phyloP scores from a whole-genome alignment of 163 green algal species.

The Chlamydomonas reinhardtii region DNA sequence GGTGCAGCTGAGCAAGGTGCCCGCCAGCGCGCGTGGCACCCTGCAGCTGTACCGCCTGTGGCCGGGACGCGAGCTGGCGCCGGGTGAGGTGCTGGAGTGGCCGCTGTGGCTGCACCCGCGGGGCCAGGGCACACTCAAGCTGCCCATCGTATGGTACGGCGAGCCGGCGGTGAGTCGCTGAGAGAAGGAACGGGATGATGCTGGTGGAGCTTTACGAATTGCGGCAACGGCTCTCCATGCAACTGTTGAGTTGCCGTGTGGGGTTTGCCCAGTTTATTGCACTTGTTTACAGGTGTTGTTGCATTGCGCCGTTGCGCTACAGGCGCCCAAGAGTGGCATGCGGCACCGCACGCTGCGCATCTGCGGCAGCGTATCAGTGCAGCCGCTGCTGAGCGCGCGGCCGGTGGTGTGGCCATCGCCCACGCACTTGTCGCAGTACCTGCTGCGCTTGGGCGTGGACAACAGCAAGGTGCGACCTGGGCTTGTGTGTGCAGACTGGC shows the following conservation, averaged over 20 bases:
- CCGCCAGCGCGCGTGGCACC: background rate
- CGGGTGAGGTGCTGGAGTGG: conserved; percentile 61
- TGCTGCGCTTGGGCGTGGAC: conserved; percentile 57
- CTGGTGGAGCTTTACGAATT: too few relatives aligned
- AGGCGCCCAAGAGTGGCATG: conserved; percentile 57
- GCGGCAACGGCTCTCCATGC: too few relatives aligned
- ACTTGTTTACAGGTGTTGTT: too few relatives aligned
- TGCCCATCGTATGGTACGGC: conserved; percentile 70
- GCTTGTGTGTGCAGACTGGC: too few relatives aligned
- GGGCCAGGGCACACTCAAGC: conserved; percentile 47
- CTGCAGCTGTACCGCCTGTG: conserved; percentile 62
- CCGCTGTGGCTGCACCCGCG: conserved; percentile 74
- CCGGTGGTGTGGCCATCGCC: conserved; percentile 55
- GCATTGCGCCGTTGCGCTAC: conserved; percentile 41
- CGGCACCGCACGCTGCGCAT: conserved; percentile 67
- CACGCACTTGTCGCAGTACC: conserved; percentile 51
- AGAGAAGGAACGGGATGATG: background rate
- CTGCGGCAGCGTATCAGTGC: conserved; percentile 54
- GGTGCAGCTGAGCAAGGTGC: conserved; percentile 12
- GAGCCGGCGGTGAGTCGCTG: conserved; percentile 58
- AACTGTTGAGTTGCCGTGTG: too few relatives aligned
- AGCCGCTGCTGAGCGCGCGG: conserved; percentile 54
- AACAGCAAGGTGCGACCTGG: conserved; percentile 51
- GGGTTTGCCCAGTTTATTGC: too few relatives aligned
- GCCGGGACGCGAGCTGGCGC: conserved; percentile 49